These are phyloP conservation scores for Microcera coccophila DNA, from an alignment of 2,329 filamentous ascomycete genomes.

Conservation along the genomic window DNA sequence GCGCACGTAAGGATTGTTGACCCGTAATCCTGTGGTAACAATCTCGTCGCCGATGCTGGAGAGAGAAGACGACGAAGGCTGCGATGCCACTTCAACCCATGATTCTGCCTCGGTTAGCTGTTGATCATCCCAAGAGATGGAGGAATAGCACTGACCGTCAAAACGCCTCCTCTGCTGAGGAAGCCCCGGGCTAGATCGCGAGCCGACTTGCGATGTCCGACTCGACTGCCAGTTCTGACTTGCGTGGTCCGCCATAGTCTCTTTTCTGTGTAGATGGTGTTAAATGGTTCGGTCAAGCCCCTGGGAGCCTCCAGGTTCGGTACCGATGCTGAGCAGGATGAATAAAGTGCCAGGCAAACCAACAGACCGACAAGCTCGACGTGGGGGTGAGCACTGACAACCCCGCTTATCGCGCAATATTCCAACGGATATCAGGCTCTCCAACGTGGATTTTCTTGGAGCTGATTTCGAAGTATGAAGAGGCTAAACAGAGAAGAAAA, in stretches of 20 bases:
- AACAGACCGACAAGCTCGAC: neutral
- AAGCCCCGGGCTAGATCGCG: slow-evolving; percentile 30
- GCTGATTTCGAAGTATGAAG: slow-evolving; percentile 3
- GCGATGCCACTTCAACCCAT: slow-evolving; percentile 91
- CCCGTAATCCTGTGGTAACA: slow-evolving; percentile 79
- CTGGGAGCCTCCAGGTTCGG: neutral
- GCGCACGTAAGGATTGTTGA: slow-evolving; percentile 62
- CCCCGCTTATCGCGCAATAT: slow-evolving; percentile 20
- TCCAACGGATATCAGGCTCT: slow-evolving; percentile 7
- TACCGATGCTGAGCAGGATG: neutral
- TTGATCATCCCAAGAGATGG: slow-evolving; percentile 1
- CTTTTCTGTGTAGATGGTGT: neutral
- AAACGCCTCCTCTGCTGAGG: slow-evolving; percentile 34
- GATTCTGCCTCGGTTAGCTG: slow-evolving; percentile 61
- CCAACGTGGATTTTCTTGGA: slow-evolving; percentile 11
- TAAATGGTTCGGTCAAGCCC: neutral
- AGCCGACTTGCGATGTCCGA: slow-evolving; percentile 23
- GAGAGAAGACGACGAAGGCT: slow-evolving; percentile 88
- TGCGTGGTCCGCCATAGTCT: slow-evolving; percentile 27
- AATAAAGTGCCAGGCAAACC: neutral
- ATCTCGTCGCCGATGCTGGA: slow-evolving; percentile 86
- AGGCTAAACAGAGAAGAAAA: slow-evolving; percentile 5
- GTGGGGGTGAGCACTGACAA: slow-evolving; percentile 1
- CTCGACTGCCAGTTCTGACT: slow-evolving; percentile 25
- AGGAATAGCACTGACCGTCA: slow-evolving; percentile 30